Base-by-base conservation (phyloP, 176 grass and related monocot species). In the Musa troglodytarum region DNA sequence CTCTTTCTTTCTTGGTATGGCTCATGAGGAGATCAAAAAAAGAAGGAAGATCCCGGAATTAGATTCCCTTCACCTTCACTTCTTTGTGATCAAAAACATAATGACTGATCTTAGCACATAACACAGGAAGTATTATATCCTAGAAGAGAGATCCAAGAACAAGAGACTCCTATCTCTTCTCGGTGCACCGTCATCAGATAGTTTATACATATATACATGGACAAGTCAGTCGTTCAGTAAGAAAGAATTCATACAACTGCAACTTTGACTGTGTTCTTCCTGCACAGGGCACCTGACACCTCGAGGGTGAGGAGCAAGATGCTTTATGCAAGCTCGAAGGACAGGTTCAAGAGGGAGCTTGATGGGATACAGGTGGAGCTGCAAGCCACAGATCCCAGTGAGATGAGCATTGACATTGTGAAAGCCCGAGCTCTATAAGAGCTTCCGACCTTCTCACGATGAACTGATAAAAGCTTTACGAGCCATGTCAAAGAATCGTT, bases 311-410 rank as follows among this genome's bases (percentile, higher is more conserved):
- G 93, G 77, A 90, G 87, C 87, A 96, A 96, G 85, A 96, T 96
- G 93, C 72, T 96, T 29, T 96, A 96, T 74, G 93, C 93, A 12
- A 96, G 93, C 71, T 96, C 93, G 2, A 92, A 96, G 89, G 93
- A 96, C 79, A 52, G 89, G 64, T 96, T 96, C 83, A 96, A 92
- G 81, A 80, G 93, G 77, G 89, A 96, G 76, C 89, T 96, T 28
- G 93, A 96, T 54, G 93, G 93, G 54, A 92, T 92, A 69, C 93
- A 96, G 86, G 43, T 96, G 69, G 93, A 96, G 85, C 76, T 96
- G 20, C 93, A 96, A 73, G 89, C 93, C n/a, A 96, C 93, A 13
- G 89, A 96, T n/a, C 89, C 93, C 19, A 96, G 93, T 16, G 93
- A 96, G 70, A 96, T 96, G 89, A 92, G 87, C 81, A 76, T 96